phyloP scores from a whole-genome alignment of 768 basidiomycete species.

The Fibroporia radiculosa region DNA sequence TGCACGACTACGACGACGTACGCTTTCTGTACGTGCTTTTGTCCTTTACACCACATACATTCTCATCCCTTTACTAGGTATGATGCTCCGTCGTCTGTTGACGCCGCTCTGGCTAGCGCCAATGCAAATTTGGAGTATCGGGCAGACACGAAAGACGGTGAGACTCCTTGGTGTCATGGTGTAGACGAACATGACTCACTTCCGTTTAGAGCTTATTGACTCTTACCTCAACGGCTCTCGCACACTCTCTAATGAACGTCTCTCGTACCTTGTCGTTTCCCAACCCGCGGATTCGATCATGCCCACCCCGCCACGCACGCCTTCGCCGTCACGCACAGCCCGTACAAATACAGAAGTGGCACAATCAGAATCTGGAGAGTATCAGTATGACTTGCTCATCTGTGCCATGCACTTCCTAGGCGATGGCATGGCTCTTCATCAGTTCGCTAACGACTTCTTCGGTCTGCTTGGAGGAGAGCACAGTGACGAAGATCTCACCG shows the following conservation, averaged over 20 bases:
- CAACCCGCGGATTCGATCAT: slow-evolving; percentile 17
- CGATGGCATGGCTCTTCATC: slow-evolving; percentile 83
- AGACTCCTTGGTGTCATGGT: slow-evolving; percentile 5
- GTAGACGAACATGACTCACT: not conserved
- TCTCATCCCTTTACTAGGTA: slow-evolving; percentile 26
- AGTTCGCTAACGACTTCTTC: slow-evolving; percentile 77
- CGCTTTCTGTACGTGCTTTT: slow-evolving; percentile 49
- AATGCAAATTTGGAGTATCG: slow-evolving; percentile 42
- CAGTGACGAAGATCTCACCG: slow-evolving; percentile 23
- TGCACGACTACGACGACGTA: slow-evolving; percentile 57
- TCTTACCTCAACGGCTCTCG: slow-evolving; percentile 72
- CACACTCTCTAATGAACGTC: slow-evolving; percentile 55
- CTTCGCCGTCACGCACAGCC: slow-evolving; percentile 13
- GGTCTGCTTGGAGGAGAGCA: slow-evolving; percentile 39
- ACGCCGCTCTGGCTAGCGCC: slow-evolving; percentile 42
- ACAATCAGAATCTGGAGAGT: slow-evolving; percentile 9
- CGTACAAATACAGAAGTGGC: slow-evolving; percentile 10
- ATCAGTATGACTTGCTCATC: slow-evolving; percentile 56
- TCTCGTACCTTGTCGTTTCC: slow-evolving; percentile 60
- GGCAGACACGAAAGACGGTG: slow-evolving; percentile 48
- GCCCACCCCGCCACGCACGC: slow-evolving; percentile 28
- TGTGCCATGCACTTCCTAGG: slow-evolving; percentile 78
- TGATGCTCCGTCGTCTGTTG: slow-evolving; percentile 31
- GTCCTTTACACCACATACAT: not conserved
- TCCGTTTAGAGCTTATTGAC: slow-evolving; percentile 47